Base-by-base conservation (phyloP, 208 protist genomes). In the Acanthamoeba lenticulata region DNA sequence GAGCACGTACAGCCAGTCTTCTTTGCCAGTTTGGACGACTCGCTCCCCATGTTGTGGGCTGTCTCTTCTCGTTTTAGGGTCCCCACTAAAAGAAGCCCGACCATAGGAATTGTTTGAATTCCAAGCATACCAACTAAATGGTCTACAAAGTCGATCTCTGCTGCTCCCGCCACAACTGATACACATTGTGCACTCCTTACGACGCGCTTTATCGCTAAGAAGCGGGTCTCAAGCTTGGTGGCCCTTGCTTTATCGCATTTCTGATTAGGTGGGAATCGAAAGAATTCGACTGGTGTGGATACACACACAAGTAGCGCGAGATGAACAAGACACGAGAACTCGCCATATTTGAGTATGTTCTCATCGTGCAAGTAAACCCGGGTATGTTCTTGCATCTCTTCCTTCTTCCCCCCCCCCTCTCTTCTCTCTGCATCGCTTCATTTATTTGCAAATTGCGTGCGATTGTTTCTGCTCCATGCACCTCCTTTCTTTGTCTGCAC, bases 331-430 rank as follows among this genome's bases (percentile, higher is more conserved):
- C 17, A 49, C 17, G 65, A 79, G 60, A 69, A 24, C 52, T 92
- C 2, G 83, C 88, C 60, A 92, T 92, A 52, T 92, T 92, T 57
- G 88, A 92, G 60, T 92, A 92, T 55, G 65, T 92, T 5, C 88
- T 92, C 57, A 57, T 92, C 38, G 45, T 92, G 42, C 52, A 92
- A 29, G 19, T 92, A 27, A 57, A 92, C 45, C 88, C 52, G 24
- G 9, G 88, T 92, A 90, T 45, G 45, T 36, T 40, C n/a, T 69
- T 29, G 1, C n/a, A 17, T 36, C 62, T 7, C 7, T 38, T 69
- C 62, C 9, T 69, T 69, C n/a, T 69, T 69, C n/a, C 36, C 62
- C 62, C 32, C 13, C n/a, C 62, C 13, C 13, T 2, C 4, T 36
- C 5, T 36, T 5, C 62, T 36, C 62, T 19, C 21, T 13, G 32